Evolutionary conservation across 345 rosid species (phyloP).

Genomic region (Eucalyptus shirleyi): DNA sequence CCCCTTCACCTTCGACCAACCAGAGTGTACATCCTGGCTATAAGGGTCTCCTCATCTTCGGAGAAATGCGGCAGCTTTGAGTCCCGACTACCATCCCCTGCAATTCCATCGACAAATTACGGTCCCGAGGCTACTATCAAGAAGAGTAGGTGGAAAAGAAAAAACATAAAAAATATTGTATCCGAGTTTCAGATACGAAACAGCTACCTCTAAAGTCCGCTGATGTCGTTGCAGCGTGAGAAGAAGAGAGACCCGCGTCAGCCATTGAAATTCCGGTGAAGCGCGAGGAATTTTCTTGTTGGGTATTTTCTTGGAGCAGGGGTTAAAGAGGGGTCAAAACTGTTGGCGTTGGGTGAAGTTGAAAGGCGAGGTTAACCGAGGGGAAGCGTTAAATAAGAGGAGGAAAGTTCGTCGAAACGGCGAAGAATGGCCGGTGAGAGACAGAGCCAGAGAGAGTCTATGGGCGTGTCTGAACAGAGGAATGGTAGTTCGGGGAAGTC

Average conservation of each 20-base stretch:
- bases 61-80: slow-evolving; percentile 26
- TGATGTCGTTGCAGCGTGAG: not conserved
- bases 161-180: not conserved
- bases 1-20: slow-evolving; percentile 34
- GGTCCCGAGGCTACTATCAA: not conserved
- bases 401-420: not conserved
- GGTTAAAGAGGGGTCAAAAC: not conserved
- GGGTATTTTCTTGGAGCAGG: not conserved
- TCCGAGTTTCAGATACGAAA: not conserved
- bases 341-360: not conserved
- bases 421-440: not conserved
- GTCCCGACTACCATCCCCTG: slow-evolving; percentile 18
- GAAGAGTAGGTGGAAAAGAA: not conserved
- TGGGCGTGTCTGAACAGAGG: not conserved
- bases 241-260: slow-evolving; percentile 24
- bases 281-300: not conserved
- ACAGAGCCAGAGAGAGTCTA: not conserved
- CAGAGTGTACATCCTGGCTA: slow-evolving; percentile 35
- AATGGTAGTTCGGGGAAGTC: slow-evolving; percentile 34
- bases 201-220: not conserved
- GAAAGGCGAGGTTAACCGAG: not conserved
- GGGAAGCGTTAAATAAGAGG: not conserved
- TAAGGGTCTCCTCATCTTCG: slow-evolving; percentile 42
- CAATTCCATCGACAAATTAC: not conserved
- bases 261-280: slow-evolving; percentile 14